Evolutionary conservation across 1,139 yeast species (phyloP).

Genomic region (Saccharomyces hybrid): DNA sequence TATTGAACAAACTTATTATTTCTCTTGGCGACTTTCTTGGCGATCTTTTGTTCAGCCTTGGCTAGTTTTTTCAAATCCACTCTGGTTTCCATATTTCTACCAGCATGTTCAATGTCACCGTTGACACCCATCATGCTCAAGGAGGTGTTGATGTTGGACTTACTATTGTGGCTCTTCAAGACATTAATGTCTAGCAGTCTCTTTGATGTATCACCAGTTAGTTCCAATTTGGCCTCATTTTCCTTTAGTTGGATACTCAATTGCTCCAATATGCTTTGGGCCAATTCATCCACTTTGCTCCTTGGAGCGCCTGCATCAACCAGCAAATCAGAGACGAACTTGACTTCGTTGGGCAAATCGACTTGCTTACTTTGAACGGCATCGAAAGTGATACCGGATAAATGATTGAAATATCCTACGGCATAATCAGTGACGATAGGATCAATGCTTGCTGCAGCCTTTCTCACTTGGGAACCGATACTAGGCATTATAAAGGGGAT

Average conservation of each 20-base stretch:
- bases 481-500: conserved; percentile 17
- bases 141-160: conserved; percentile 66
- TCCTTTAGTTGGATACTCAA: conserved; percentile 53
- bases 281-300: conserved; percentile 46
- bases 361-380: conserved; percentile 71
- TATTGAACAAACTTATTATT: conserved; percentile 76
- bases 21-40: conserved; percentile 92
- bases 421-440: conserved; percentile 89
- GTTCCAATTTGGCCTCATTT: conserved; percentile 61
- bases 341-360: conserved; percentile 57
- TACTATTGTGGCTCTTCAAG: conserved; percentile 48
- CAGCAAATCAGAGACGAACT: conserved; percentile 56
- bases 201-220: conserved; percentile 75
- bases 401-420: conserved; percentile 77
- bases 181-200: conserved; percentile 66
- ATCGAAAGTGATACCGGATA: conserved; percentile 67
- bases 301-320: conserved; percentile 71
- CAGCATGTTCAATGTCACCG: conserved; percentile 82
- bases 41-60: conserved; percentile 94
- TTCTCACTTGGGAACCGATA: conserved; percentile 57
- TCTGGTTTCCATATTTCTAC: conserved; percentile 84
- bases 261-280: conserved; percentile 40
- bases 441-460: conserved; percentile 80
- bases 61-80: conserved; percentile 95
- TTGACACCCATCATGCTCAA: conserved; percentile 67